A percentile compares a stretch with the other conserved stretches of the same genome.
Evolutionary conservation across 1,139 yeast species (phyloP).

Genomic region (Kodamaea arcana): DNA sequence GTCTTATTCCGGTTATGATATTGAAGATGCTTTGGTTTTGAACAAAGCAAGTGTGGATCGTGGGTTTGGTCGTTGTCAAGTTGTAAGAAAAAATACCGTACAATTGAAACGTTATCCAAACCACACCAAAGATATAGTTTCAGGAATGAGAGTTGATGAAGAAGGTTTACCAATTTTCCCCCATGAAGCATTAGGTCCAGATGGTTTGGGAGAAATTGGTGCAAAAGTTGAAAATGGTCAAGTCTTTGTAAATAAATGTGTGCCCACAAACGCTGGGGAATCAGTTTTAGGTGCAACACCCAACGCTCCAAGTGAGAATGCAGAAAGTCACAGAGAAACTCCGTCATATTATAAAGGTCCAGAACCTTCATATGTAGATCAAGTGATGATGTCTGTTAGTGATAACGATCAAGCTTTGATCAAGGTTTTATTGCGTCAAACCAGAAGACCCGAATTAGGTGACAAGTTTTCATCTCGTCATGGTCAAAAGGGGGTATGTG

Average conservation of each 20-base stretch:
- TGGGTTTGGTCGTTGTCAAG: constrained; percentile 98
- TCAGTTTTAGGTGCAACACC: constrained; percentile 49
- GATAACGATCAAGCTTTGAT: constrained; percentile 93
- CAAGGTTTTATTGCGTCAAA: constrained; percentile 87
- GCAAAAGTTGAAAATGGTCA: constrained; percentile 87
- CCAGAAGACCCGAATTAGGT: constrained; percentile 96
- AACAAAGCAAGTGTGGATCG: constrained; percentile 92
- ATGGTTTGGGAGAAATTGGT: constrained; percentile 97
- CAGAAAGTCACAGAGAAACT: constrained; percentile 76
- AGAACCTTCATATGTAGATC: constrained; percentile 92
- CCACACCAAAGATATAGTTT: constrained; percentile 85
- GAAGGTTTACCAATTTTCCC: constrained; percentile 78
- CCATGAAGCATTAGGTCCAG: constrained; percentile 84
- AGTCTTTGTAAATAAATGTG: constrained; percentile 87
- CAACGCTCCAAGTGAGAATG: constrained; percentile 19
- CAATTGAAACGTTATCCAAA: constrained; percentile 87
- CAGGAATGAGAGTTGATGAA: constrained; percentile 87
- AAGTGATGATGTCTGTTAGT: constrained; percentile 94
- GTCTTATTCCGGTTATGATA: constrained; percentile 99
- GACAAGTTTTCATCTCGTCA: constrained; percentile 96
- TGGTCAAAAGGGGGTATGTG: constrained; percentile 99
- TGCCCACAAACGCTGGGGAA: constrained; percentile 84
- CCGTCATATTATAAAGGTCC: constrained; percentile 93
- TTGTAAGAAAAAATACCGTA: constrained; percentile 88
- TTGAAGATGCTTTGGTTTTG: constrained; percentile 95